Conservation (phyloP, 2,329 filamentous ascomycete genomes). For the Alternaria novae-zelandiae region DNA sequence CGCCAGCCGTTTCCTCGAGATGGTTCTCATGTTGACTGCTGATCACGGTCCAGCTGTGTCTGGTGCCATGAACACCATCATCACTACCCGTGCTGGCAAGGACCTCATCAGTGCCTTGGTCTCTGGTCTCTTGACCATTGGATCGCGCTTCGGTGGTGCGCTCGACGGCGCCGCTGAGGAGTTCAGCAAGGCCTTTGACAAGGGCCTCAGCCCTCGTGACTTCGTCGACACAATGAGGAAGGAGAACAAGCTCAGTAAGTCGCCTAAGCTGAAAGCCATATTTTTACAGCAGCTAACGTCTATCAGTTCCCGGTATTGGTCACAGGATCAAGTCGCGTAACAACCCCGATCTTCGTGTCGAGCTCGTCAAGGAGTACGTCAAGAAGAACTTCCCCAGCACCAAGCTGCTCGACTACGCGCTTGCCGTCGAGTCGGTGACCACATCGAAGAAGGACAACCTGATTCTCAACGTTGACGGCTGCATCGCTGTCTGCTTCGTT, state of each 20-base stretch:
- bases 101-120: conserved; percentile 96
- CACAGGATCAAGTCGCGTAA: conserved; percentile 99
- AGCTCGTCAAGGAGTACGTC: conserved; percentile 99
- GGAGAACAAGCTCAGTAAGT: conserved; percentile 95
- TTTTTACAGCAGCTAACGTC: conserved; percentile 21
- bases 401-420: conserved; percentile 98
- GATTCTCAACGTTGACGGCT: conserved; percentile 98
- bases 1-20: conserved; percentile 98
- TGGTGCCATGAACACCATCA: conserved; percentile 99
- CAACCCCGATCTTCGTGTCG: conserved; percentile 99
- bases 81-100: conserved; percentile 98
- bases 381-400: conserved; percentile 95
- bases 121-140: conserved; percentile 95
- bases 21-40: conserved; percentile 99
- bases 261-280: background rate
- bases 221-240: conserved; percentile 99
- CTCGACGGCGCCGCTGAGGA: conserved; percentile 97
- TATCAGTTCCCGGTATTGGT: conserved; percentile 86
- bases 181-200: conserved; percentile 98
- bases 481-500: conserved; percentile 98
- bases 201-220: conserved; percentile 96
- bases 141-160: conserved; percentile 97
- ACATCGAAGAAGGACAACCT: conserved; percentile 99
- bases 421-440: conserved; percentile 96
- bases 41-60: conserved; percentile 99